Evolutionary conservation across 148 eudicot species (phyloP), one percentile per base, ranked within the genome.

Genomic region (Nepenthes gracilis): DNA sequence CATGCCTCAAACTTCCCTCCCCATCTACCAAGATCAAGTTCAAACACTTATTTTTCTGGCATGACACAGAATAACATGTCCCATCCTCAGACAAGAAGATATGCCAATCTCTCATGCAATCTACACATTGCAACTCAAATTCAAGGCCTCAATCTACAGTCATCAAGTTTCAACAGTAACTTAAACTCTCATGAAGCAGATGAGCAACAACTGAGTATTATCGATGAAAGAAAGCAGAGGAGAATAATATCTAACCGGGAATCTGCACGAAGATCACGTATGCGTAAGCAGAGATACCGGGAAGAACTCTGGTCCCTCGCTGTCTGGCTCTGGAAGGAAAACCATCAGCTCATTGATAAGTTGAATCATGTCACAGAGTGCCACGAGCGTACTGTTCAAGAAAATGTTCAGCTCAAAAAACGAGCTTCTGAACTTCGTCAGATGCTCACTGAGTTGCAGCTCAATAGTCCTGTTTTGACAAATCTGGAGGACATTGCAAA

Each of bases 231-330:
- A 70, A 90, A 87, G 72, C 88, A 87, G 53, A 85, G 95, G 68
- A 81, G 97, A 66, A 91, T 91, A 95, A 91, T 91, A 69, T 91
- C 97, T 38, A 91, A 91, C 66, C 66, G 97, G 60, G 97, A 91
- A 62, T 91, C 97, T 58, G 97, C 97, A 34, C 80, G 97, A 35
- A 55, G 97, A 57, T 91, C 95, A 61, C 88, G 97, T 54, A 87
- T 91, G 95, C 95, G 97, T 60, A 91, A 91, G 72, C 97, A 91
- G 63, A 87, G 80, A 71, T 95, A 91, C 69, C 76, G 87, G 57
- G 89, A 91, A 35, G 95, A 91, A 66, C 89, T 91, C 9, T 83
- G 97, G 89, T 81, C 95, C 12, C 97, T 85, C 69, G 89, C 85
- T 47, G 63, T 82, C 35, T 84, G 86, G 85, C 83, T 90, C 50